phyloP scores from a whole-genome alignment of 345 rosid species.

The Lumnitzera littorea region DNA sequence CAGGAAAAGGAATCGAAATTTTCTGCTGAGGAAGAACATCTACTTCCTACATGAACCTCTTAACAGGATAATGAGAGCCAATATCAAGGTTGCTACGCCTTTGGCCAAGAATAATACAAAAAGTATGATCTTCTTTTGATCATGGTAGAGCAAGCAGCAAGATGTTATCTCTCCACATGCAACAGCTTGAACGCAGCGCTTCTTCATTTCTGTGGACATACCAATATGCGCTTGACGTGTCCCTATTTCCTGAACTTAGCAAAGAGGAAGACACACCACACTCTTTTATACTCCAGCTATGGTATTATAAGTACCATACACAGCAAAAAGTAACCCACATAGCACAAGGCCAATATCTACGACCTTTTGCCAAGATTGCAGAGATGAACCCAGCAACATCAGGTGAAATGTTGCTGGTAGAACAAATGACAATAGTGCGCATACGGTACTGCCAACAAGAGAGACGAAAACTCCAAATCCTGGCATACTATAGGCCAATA shows the following conservation, averaged over 20 bases:
- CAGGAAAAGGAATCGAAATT: too few relatives aligned
- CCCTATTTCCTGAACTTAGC: neutral
- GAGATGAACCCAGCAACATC: constrained; percentile 50
- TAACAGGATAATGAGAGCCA: too few relatives aligned
- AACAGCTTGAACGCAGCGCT: neutral
- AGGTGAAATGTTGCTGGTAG: constrained; percentile 79
- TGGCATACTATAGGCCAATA: constrained; percentile 61
- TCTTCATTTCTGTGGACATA: too few relatives aligned
- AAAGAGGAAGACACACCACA: neutral
- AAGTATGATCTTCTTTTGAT: too few relatives aligned
- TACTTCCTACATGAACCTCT: too few relatives aligned
- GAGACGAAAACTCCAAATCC: constrained; percentile 73
- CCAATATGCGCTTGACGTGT: too few relatives aligned
- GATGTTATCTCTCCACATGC: neutral
- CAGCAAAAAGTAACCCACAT: constrained; percentile 62
- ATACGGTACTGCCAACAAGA: constrained; percentile 68
- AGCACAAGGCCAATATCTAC: constrained; percentile 51
- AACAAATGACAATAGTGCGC: constrained; percentile 76
- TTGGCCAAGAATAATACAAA: too few relatives aligned
- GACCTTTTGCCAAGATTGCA: constrained; percentile 48
- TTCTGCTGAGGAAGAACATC: too few relatives aligned
- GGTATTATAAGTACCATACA: constrained; percentile 61
- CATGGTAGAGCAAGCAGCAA: neutral
- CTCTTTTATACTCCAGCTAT: constrained; percentile 33
- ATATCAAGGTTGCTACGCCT: too few relatives aligned